Evolutionary conservation across 2,329 filamentous ascomycete species (phyloP).

Genomic region (Botrytis medusae): DNA sequence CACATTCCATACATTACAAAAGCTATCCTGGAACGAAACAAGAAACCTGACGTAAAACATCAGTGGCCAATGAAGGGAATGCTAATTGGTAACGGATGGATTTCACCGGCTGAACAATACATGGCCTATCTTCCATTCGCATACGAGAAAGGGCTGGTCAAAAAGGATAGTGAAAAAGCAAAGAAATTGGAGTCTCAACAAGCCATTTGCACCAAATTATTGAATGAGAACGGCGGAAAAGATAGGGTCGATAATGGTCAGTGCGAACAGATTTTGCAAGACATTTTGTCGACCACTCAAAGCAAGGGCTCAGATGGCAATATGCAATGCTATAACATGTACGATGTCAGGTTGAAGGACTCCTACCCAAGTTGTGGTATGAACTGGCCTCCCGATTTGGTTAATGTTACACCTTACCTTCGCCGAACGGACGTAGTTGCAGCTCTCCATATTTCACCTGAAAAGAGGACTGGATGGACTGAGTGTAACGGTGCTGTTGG

Average conservation of each 20-base stretch:
- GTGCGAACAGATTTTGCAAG: slow-evolving; percentile 77
- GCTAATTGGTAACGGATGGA: slow-evolving; percentile 97
- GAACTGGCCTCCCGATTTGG: slow-evolving; percentile 94
- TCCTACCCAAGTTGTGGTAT: slow-evolving; percentile 83
- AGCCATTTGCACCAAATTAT: slow-evolving; percentile 61
- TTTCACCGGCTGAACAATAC: slow-evolving; percentile 87
- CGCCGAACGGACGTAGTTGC: slow-evolving; percentile 73
- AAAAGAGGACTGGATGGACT: slow-evolving; percentile 84
- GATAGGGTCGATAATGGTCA: slow-evolving; percentile 64
- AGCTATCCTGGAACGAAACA: slow-evolving; percentile 85
- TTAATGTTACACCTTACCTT: slow-evolving; percentile 76
- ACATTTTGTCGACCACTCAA: slow-evolving; percentile 67
- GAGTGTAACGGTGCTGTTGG: slow-evolving; percentile 86
- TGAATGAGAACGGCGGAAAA: slow-evolving; percentile 58
- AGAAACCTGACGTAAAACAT: slow-evolving; percentile 48
- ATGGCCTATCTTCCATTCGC: slow-evolving; percentile 80
- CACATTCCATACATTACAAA: slow-evolving; percentile 97
- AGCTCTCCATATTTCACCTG: slow-evolving; percentile 79
- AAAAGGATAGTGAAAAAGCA: slow-evolving; percentile 63
- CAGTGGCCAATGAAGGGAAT: slow-evolving; percentile 81
- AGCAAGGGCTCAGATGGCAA: slow-evolving; percentile 53
- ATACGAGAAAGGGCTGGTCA: slow-evolving; percentile 71
- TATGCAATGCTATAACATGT: slow-evolving; percentile 83
- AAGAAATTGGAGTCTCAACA: slow-evolving; percentile 68
- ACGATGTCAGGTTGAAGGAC: slow-evolving; percentile 87